Evolutionary conservation across 2,329 filamentous ascomycete genomes (phyloP).

Genomic region (Aureobasidium sp.): DNA sequence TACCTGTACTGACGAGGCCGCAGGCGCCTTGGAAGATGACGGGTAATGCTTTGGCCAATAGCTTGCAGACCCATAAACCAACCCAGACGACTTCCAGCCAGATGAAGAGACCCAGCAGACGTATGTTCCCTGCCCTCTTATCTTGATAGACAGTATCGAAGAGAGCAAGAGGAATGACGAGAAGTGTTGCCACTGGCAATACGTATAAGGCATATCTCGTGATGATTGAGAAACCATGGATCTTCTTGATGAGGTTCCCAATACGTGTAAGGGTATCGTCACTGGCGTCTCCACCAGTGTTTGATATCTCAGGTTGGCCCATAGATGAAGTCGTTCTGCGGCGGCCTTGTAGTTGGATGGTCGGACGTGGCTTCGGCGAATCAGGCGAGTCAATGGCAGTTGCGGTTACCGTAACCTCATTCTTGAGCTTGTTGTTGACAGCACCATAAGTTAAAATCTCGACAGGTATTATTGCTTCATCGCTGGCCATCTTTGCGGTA

Average conservation of each 20-base stretch:
- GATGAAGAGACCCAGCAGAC: conserved; percentile 56
- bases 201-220: conserved; percentile 64
- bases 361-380: background rate
- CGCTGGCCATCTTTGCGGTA: background rate
- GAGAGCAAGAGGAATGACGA: conserved; percentile 57
- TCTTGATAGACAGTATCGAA: conserved; percentile 25
- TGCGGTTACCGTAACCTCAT: background rate
- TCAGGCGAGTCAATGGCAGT: conserved; percentile 1
- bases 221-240: conserved; percentile 56
- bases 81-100: conserved; percentile 66
- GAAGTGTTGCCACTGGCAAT: conserved; percentile 53
- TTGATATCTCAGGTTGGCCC: background rate
- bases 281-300: conserved; percentile 32
- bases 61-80: conserved; percentile 59
- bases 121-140: conserved; percentile 27
- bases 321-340: conserved; percentile 4
- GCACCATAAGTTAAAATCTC: background rate
- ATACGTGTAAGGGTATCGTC: conserved; percentile 57
- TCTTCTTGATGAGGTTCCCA: conserved; percentile 58
- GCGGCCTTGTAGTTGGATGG: conserved; percentile 5
- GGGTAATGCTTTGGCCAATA: conserved; percentile 55
- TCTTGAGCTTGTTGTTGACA: background rate
- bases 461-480: background rate
- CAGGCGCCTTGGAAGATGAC: conserved; percentile 60
- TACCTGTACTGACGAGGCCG: conserved; percentile 62